Percentiles rank a stretch among this genome's conserved stretches.
Evolutionary conservation across 805 yeast genomes (phyloP).

Genomic region (Pichia manshurica): DNA sequence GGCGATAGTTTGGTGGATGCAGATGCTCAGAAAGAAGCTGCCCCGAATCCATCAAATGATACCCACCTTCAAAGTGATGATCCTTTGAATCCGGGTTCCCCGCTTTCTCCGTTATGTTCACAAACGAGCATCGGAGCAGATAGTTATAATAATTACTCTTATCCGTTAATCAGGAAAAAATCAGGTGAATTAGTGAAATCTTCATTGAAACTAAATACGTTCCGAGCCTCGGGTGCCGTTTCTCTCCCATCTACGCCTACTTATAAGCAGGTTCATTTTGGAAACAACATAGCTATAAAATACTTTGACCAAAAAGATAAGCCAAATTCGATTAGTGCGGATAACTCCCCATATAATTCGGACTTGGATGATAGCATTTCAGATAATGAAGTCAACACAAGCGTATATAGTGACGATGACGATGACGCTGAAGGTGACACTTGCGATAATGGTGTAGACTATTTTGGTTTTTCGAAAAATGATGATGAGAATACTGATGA

Average conservation of each 20-base stretch:
- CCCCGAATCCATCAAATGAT: background rate
- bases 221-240: slow-evolving; percentile 20
- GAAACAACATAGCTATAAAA: slow-evolving; percentile 64
- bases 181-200: slow-evolving; percentile 84
- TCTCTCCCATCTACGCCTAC: slow-evolving; percentile 54
- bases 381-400: background rate
- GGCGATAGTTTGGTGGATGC: too few relatives aligned
- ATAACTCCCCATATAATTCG: slow-evolving; percentile 48
- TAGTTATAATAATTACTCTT: background rate
- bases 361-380: slow-evolving; percentile 22
- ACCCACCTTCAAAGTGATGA: background rate
- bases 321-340: slow-evolving; percentile 72
- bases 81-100: background rate
- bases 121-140: background rate
- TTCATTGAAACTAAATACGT: slow-evolving; percentile 47
- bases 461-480: slow-evolving; percentile 12
- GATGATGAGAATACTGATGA: slow-evolving; percentile 27
- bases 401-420: slow-evolving; percentile 26
- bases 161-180: slow-evolving; percentile 65
- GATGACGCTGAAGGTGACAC: slow-evolving; percentile 25
- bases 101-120: background rate
- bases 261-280: slow-evolving; percentile 78
- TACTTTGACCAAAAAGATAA: slow-evolving; percentile 68
- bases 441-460: slow-evolving; percentile 20
- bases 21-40: background rate